These are phyloP conservation scores for Fusarium temperatum DNA, from an alignment of 2,329 filamentous ascomycete genomes.

Conservation along the genomic window DNA sequence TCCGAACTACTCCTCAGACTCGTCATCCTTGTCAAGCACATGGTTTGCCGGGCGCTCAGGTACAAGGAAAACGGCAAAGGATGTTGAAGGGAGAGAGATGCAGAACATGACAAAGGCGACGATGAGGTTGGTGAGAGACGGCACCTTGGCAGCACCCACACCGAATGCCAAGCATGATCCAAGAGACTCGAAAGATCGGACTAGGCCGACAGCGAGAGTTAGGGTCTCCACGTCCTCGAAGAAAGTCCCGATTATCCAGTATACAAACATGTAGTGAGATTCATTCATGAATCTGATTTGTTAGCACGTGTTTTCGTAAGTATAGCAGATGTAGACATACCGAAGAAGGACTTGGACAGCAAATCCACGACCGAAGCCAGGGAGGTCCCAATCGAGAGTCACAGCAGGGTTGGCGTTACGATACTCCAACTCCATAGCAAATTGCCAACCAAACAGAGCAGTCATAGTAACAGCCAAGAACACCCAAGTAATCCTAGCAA, in stretches of 20 bases:
- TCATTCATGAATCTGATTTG: slow-evolving; percentile 57
- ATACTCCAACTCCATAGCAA: slow-evolving; percentile 58
- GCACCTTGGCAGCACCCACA: slow-evolving; percentile 56
- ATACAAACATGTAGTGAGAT: slow-evolving; percentile 61
- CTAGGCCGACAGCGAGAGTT: slow-evolving; percentile 57
- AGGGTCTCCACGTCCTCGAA: slow-evolving; percentile 61
- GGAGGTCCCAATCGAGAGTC: slow-evolving; percentile 56
- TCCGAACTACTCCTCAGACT: neutral
- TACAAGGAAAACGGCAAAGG: slow-evolving; percentile 48
- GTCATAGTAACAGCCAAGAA: slow-evolving; percentile 55
- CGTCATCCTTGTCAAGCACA: slow-evolving; percentile 7
- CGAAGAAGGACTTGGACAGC: slow-evolving; percentile 58
- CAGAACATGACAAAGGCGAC: slow-evolving; percentile 59
- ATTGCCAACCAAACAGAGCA: slow-evolving; percentile 57
- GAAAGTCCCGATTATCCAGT: slow-evolving; percentile 61
- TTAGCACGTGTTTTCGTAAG: neutral
- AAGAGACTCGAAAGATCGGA: slow-evolving; percentile 59
- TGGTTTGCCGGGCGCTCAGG: slow-evolving; percentile 43
- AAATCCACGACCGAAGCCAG: slow-evolving; percentile 57
- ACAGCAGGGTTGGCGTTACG: slow-evolving; percentile 46
- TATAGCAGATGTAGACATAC: slow-evolving; percentile 32
- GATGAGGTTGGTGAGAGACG: slow-evolving; percentile 58
- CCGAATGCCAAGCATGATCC: slow-evolving; percentile 58
- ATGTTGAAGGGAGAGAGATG: slow-evolving; percentile 51
- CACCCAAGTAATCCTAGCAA: slow-evolving; percentile 55